These are phyloP conservation scores for Bruguiera parviflora DNA, from an alignment of 345 rosid species.

Conservation along the genomic window DNA sequence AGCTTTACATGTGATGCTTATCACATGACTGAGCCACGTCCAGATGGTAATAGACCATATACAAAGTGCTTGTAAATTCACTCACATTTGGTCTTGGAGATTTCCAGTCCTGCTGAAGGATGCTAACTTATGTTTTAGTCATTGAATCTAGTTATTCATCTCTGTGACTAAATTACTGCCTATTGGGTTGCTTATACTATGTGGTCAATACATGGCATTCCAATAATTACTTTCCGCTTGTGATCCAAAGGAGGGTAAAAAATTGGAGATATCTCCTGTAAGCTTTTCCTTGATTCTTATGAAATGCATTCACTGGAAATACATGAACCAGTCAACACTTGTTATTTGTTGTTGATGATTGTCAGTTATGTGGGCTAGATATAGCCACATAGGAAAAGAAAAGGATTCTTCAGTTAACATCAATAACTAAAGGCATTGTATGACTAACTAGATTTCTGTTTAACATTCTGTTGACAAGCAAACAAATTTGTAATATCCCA, in stretches of 20 bases:
- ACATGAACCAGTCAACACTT: neutral
- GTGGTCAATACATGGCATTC: neutral
- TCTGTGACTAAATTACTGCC: neutral
- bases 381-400: no score
- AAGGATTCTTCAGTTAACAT: neutral
- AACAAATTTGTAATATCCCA: neutral
- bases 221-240: no score
- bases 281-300: neutral
- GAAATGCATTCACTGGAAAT: neutral
- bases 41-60: constrained; percentile 52
- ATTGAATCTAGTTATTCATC: no score
- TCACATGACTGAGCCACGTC: constrained; percentile 80
- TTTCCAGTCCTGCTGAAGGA: no score
- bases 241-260: neutral
- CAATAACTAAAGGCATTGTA: neutral
- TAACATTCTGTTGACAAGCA: neutral
- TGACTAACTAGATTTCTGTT: neutral
- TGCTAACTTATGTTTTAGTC: no score
- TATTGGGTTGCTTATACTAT: neutral
- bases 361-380: no score
- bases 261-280: neutral
- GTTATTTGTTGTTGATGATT: neutral
- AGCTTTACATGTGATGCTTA: constrained; percentile 84
- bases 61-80: no score
- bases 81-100: no score